Base-by-base conservation (phyloP, 176 grass and related monocot species). In the Tuctoria greenei region DNA sequence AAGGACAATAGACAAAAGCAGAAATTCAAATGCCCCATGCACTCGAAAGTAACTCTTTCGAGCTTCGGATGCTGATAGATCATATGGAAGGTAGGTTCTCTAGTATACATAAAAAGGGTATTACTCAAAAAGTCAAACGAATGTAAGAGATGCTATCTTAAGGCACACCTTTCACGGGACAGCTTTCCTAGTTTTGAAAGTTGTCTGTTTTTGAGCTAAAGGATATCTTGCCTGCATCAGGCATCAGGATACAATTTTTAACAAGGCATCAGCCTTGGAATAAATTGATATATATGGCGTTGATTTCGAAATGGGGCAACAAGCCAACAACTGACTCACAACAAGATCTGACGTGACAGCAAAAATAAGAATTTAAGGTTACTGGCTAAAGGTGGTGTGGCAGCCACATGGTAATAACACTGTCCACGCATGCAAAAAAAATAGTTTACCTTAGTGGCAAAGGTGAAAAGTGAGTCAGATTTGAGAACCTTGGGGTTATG, bases 231-330 rank as follows among this genome's bases (percentile, higher is more conserved):
- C 57, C 84, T 76, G 78, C 78, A 86, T 56, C 63, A 81, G 63
- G 64, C 78, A 86, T 75, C 77, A 81, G 52, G 21, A 86, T 63
- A 34, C 10, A 44, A 39, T 74, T 86, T 86, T 75, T 36, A 64
- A 74, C 5, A 60, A 67, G 43, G 52, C 35, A 44, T 67, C 14
- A 62, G 2, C 3, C 9, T 51, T 61, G 41, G 38, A 76, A 76
- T 13, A 37, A 10, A 63, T 25, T 69, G 52, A 61, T 75, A 67
- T 17, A 43, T 61, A 50, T 31, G 31, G 31, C 3, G 31, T 31
- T 31, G 3, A 31, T 34, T 26, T 47, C 51, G 61, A n/a, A 80
- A 68, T 18, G 12, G 0, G 11, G 9, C 6, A 74, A 42, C 28
- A 49, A 44, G 23, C 6, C 13, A 80, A 51, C 41, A 59, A 36